Percentiles rank a stretch among this genome's conserved stretches.
Conservation (phyloP, 495 filamentous ascomycete species). For the Cladorrhinum samala region DNA sequence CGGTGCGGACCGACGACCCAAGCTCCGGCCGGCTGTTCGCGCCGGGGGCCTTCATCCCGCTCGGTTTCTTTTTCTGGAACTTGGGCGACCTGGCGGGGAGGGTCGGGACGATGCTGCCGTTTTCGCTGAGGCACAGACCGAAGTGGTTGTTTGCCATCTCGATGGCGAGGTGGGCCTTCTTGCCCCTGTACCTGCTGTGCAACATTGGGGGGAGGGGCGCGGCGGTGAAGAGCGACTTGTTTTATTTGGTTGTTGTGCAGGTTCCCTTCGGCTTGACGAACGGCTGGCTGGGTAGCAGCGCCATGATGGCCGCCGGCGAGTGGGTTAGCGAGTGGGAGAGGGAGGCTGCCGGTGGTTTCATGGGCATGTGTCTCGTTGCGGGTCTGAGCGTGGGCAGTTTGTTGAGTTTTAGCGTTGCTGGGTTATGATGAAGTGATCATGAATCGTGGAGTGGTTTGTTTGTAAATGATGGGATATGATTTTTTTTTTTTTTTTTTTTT, state of each 20-base stretch:
- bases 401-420: constrained; percentile 71
- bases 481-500: constrained; percentile 1
- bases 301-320: constrained; percentile 83
- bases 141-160: constrained; percentile 56
- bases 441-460: neutral
- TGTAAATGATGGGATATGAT: neutral
- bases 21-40: constrained; percentile 51
- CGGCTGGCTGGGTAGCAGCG: constrained; percentile 74
- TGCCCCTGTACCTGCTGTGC: constrained; percentile 85
- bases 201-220: constrained; percentile 71
- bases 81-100: constrained; percentile 76
- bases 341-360: constrained; percentile 88
- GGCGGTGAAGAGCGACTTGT: constrained; percentile 67
- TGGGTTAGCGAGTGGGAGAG: constrained; percentile 74
- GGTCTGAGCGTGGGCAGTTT: constrained; percentile 82
- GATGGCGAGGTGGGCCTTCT: constrained; percentile 58
- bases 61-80: constrained; percentile 94
- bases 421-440: constrained; percentile 31
- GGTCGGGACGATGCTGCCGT: constrained; percentile 58
- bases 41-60: constrained; percentile 74
- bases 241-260: constrained; percentile 82
- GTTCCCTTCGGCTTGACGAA: constrained; percentile 77
- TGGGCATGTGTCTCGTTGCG: constrained; percentile 80
- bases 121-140: constrained; percentile 56
- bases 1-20: constrained; percentile 49